Conservation (phyloP, 2,329 filamentous ascomycete genomes). For the Mariannaea elegans region DNA sequence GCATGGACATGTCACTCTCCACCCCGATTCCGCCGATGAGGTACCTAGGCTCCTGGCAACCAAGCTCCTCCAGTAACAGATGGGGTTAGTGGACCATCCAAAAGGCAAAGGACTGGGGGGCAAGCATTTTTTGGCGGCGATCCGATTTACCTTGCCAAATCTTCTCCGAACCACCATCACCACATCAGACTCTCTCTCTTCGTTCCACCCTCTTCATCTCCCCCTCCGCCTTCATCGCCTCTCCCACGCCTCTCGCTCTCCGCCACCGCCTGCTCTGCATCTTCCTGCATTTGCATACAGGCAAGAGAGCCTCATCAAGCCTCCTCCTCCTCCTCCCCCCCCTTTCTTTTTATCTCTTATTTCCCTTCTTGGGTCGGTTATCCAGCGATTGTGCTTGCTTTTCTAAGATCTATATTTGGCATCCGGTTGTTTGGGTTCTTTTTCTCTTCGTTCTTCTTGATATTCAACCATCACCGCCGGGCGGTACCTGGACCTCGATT, state of each 20-base stretch:
- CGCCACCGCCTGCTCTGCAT: conserved; percentile 32
- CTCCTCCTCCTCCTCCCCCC: conserved; percentile 28
- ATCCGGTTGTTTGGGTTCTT: conserved; percentile 30
- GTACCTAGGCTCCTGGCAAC: conserved; percentile 31
- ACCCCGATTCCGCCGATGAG: conserved; percentile 25
- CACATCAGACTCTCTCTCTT: conserved; percentile 31
- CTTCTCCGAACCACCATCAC: conserved; percentile 44
- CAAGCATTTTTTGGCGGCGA: conserved; percentile 38
- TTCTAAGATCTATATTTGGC: conserved; percentile 25
- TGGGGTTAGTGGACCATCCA: conserved; percentile 31
- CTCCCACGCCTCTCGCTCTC: conserved; percentile 33
- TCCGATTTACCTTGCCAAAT: conserved; percentile 44
- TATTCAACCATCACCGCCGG: conserved; percentile 37
- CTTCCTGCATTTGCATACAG: conserved; percentile 30
- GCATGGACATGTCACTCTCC: conserved; percentile 33
- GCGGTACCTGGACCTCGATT: conserved; percentile 38
- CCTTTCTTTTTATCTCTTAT: conserved; percentile 21
- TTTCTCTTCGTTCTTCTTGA: conserved; percentile 30
- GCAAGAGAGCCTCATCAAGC: conserved; percentile 37
- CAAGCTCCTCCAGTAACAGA: conserved; percentile 32
- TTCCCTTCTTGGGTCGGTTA: conserved; percentile 32
- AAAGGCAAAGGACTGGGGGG: conserved; percentile 34
- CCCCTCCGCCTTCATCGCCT: conserved; percentile 24
- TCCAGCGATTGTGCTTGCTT: conserved; percentile 38
- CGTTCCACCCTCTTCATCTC: conserved; percentile 20